Conservation (phyloP, 2,329 filamentous ascomycete genomes). For the Penicillium sp. region DNA sequence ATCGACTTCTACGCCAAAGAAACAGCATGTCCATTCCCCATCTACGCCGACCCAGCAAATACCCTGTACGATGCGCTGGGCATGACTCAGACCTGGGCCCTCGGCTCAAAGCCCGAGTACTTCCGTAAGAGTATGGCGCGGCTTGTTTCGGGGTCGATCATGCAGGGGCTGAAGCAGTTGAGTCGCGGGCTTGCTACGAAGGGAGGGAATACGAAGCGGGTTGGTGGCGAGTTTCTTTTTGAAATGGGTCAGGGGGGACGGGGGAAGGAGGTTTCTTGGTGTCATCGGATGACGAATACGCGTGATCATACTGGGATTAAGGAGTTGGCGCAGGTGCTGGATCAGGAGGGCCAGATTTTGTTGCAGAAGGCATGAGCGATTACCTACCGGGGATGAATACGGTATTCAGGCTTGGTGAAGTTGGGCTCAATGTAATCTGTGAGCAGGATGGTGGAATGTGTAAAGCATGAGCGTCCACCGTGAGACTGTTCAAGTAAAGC, state of each 20-base stretch:
- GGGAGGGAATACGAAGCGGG: conserved; percentile 58
- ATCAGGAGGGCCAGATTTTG: conserved; percentile 5
- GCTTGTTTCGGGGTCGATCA: conserved; percentile 52
- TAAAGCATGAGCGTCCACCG: not conserved
- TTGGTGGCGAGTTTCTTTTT: conserved; percentile 79
- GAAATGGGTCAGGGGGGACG: conserved; percentile 44
- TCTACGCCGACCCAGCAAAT: conserved; percentile 73
- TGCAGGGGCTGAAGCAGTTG: conserved; percentile 61
- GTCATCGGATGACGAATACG: conserved; percentile 78
- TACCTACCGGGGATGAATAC: not conserved
- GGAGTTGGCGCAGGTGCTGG: conserved; percentile 15
- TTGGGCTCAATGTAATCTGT: not conserved
- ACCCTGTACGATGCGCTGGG: conserved; percentile 67
- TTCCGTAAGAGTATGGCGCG: conserved; percentile 55
- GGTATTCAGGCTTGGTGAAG: not conserved
- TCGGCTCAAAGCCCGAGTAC: conserved; percentile 68
- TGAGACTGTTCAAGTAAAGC: not conserved
- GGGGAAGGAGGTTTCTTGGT: conserved; percentile 64
- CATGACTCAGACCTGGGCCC: conserved; percentile 65
- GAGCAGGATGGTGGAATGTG: not conserved
- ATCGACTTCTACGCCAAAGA: conserved; percentile 67
- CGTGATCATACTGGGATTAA: conserved; percentile 74
- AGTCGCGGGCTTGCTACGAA: conserved; percentile 9
- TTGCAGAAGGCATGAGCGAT: not conserved
- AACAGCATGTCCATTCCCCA: conserved; percentile 69